Percentiles rank a stretch among this genome's conserved stretches.
Evolutionary conservation across 2,329 filamentous ascomycete species (phyloP).

Genomic region (Massarina eburnea): DNA sequence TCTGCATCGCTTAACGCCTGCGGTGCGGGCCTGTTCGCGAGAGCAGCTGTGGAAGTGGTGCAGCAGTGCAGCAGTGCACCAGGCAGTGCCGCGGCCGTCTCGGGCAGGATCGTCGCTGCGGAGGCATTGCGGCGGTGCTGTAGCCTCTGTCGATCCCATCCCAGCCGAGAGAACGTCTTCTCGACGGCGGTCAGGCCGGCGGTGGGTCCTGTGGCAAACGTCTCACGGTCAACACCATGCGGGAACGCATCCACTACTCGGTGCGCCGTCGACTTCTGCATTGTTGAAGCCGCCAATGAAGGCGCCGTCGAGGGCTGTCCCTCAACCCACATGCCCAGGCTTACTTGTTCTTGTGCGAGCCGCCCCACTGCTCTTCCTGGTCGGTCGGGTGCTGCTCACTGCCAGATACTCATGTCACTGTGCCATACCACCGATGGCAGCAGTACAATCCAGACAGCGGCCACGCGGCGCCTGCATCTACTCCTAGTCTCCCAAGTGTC

Average conservation of each 20-base stretch:
- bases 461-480: slow-evolving; percentile 31
- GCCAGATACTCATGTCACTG: slow-evolving; percentile 7
- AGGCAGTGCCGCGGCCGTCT: background rate
- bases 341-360: background rate
- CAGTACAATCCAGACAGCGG: slow-evolving; percentile 18
- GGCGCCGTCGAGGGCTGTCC: too few species aligned
- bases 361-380: too few species aligned
- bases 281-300: too few species aligned
- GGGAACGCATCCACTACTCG: too few species aligned
- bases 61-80: too few species aligned
- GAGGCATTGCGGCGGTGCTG: slow-evolving; percentile 21
- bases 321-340: too few species aligned
- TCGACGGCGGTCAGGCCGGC: background rate
- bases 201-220: background rate
- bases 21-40: background rate
- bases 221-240: too few species aligned
- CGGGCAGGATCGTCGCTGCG: background rate
- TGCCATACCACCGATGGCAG: slow-evolving; percentile 19
- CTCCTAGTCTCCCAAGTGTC: slow-evolving; percentile 11
- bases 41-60: background rate
- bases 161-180: background rate
- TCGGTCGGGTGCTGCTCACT: slow-evolving; percentile 10
- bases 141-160: background rate
- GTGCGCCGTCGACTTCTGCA: background rate
- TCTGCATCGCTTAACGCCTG: background rate